phyloP scores from a whole-genome alignment of 1,284 basidiomycete species.

The Puccinia horiana region DNA sequence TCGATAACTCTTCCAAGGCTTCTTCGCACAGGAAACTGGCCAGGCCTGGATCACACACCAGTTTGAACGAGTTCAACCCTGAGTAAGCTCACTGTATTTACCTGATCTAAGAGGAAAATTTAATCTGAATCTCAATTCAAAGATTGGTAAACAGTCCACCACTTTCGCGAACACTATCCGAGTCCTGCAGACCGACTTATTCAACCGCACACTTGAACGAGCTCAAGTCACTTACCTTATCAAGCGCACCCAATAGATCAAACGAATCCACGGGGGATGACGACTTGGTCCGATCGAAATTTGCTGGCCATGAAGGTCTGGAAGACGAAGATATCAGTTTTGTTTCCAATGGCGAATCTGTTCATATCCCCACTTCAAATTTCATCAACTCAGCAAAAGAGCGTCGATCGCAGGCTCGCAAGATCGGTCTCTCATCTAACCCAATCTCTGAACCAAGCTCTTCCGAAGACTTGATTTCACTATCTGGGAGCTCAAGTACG shows the following conservation, averaged over 20 bases:
- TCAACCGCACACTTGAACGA: slow-evolving; percentile 44
- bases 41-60: slow-evolving; percentile 18
- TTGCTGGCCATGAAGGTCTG: neutral
- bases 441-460: slow-evolving; percentile 48
- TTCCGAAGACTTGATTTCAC: slow-evolving; percentile 78
- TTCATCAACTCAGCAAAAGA: slow-evolving; percentile 77
- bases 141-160: slow-evolving; percentile 5
- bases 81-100: neutral
- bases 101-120: neutral
- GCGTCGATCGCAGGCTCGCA: slow-evolving; percentile 67
- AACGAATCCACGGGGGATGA: slow-evolving; percentile 14
- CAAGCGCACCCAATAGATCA: neutral
- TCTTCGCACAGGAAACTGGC: slow-evolving; percentile 35
- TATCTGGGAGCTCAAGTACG: slow-evolving; percentile 64
- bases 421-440: slow-evolving; percentile 52
- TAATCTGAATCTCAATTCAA: neutral
- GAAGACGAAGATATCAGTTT: slow-evolving; percentile 25
- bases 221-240: slow-evolving; percentile 44
- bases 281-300: slow-evolving; percentile 36
- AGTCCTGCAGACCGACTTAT: slow-evolving; percentile 41
- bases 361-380: slow-evolving; percentile 72
- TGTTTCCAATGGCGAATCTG: slow-evolving; percentile 50
- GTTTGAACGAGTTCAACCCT: neutral
- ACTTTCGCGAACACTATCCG: neutral
- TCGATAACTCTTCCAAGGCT: neutral